These are phyloP conservation scores for Paracoccidioides brasiliensis DNA, from an alignment of 2,329 filamentous ascomycete genomes.

Conservation along the genomic window DNA sequence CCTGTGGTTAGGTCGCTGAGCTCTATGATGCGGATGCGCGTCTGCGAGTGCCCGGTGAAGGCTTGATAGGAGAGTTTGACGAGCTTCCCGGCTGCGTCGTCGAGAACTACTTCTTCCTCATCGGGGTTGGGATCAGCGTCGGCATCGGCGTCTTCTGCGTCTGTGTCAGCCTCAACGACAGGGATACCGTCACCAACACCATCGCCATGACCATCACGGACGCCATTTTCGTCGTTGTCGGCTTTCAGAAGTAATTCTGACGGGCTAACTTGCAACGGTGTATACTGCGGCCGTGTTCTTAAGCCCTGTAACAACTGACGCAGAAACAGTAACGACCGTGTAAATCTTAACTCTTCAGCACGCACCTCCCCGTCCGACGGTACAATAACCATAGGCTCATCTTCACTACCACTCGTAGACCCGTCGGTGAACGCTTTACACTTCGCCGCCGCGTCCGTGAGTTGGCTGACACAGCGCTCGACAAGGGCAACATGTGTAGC, in stretches of 20 bases:
- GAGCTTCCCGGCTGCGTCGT: constrained; percentile 47
- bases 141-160: no score
- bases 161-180: no score
- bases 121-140: no score
- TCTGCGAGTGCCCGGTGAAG: constrained; percentile 49
- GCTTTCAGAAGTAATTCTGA: constrained; percentile 44
- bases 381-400: constrained; percentile 43
- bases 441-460: constrained; percentile 49
- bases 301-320: constrained; percentile 50
- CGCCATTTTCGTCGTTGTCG: constrained; percentile 7
- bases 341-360: constrained; percentile 51
- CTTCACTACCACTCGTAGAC: constrained; percentile 30
- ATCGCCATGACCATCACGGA: no score
- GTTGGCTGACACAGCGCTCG: constrained; percentile 57
- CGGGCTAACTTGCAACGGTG: constrained; percentile 45
- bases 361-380: constrained; percentile 36
- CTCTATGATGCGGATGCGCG: constrained; percentile 47
- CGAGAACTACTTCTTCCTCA: no score
- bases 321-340: constrained; percentile 55
- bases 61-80: constrained; percentile 61
- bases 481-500: constrained; percentile 57
- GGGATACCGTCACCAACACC: no score
- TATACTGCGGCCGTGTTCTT: constrained; percentile 43
- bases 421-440: constrained; percentile 40
- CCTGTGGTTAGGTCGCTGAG: constrained; percentile 61